A percentile compares a stretch with the other conserved stretches of the same genome.
phyloP scores from a whole-genome alignment of 495 filamentous ascomycete genomes.

The Podospora australis region DNA sequence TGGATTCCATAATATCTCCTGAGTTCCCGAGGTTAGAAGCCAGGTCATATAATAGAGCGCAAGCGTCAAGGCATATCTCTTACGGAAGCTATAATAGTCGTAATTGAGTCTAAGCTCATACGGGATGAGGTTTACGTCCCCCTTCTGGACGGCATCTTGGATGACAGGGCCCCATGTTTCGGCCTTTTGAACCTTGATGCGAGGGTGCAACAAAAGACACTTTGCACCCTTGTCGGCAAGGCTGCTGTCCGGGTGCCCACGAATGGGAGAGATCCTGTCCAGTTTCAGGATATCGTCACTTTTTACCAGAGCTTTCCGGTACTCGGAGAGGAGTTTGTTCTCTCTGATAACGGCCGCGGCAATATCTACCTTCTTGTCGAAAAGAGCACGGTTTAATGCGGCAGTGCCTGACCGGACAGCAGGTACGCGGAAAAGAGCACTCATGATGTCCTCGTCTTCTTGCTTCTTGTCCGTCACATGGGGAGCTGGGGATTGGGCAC shows the following conservation, averaged over 20 bases:
- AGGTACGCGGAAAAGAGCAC: slow-evolving; percentile 64
- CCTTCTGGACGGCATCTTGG: slow-evolving; percentile 57
- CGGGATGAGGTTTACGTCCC: slow-evolving; percentile 61
- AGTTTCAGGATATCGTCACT: slow-evolving; percentile 51
- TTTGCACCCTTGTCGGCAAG: slow-evolving; percentile 52
- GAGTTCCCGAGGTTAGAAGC: neutral
- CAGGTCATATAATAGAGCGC: no score
- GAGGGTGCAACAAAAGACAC: slow-evolving; percentile 67
- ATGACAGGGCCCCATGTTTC: slow-evolving; percentile 67
- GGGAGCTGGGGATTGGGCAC: neutral
- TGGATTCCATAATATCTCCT: slow-evolving; percentile 77
- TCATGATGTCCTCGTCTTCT: slow-evolving; percentile 13
- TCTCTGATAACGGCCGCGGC: slow-evolving; percentile 75
- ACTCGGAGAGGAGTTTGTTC: slow-evolving; percentile 59
- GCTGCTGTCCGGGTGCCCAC: slow-evolving; percentile 46
- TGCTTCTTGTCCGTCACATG: neutral
- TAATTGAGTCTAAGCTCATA: slow-evolving; percentile 75
- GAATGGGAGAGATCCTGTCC: slow-evolving; percentile 51
- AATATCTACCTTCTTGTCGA: slow-evolving; percentile 64
- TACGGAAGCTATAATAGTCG: slow-evolving; percentile 79
- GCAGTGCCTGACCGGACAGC: slow-evolving; percentile 57
- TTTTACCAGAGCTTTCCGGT: slow-evolving; percentile 52
- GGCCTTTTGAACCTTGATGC: slow-evolving; percentile 58
- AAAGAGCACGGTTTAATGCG: slow-evolving; percentile 77
- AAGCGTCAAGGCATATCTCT: no score